Evolutionary conservation across 176 grass and related monocot species (phyloP), one percentile per base, ranked within the genome.

Genomic region (Areca catechu): DNA sequence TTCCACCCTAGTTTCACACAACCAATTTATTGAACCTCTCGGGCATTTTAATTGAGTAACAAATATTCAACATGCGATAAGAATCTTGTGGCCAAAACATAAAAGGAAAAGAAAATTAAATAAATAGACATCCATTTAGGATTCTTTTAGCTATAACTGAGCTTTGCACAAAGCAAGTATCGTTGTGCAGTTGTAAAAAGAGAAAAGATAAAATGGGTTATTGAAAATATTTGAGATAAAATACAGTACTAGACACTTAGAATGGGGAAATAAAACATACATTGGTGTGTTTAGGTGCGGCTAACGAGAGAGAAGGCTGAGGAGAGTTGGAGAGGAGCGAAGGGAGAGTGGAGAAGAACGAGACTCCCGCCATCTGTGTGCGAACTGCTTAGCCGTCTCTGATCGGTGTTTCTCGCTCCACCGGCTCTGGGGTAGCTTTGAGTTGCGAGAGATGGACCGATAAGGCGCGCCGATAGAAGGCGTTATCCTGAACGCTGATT

Each of bases 281-380:
- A 7, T 77, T 56, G 5, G 62, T 58, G 1, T 37, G 71, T 14
- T 66, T 55, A 18, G 60, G 71, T 7, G 74, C 69, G 14, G 81
- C 68, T 12, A 62, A 60, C 0, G 64, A 66, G 51, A 59, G 20
- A 15, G 64, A 55, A 67, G 19, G 28, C 73, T 62, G 62, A 59
- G 74, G 66, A 16, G 37, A 22, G 58, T 53, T 19, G 72, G 80
- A 55, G 16, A 68, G 75, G 1, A 75, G 77, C 61, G 71, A 49
- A 15, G 72, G 83, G 53, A 80, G 61, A 4, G 78, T 50, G 0
- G 78, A 89, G 68, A 95, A 24, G 29, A 80, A 77, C 57, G 15
- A 64, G 18, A 86, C 65, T 28, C 89, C 75, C 60, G 81, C 76
- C 89, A 95, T 95, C 71, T 51, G 16, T 51, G 16, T 14, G 34